These are phyloP conservation scores for Pholiota microspora DNA, from an alignment of 768 basidiomycete species.

Conservation along the genomic window DNA sequence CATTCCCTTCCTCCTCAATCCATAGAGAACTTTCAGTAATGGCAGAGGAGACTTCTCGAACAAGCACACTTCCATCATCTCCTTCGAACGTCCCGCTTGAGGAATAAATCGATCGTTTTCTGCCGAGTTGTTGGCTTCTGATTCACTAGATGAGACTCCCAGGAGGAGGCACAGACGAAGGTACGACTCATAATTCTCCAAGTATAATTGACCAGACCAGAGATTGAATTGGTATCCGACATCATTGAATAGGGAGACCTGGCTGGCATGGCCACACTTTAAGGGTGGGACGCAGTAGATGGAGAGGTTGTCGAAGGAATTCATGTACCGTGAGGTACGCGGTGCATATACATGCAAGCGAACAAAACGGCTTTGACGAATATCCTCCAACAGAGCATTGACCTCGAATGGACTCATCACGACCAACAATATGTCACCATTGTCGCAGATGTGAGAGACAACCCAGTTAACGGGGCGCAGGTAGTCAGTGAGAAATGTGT, in stretches of 20 bases:
- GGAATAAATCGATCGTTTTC: conserved; percentile 31
- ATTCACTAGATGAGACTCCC: conserved; percentile 25
- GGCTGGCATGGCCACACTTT: neutral
- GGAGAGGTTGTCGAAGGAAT: conserved; percentile 35
- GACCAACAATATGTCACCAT: conserved; percentile 22
- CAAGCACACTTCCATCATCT: conserved; percentile 16
- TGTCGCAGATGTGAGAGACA: conserved; percentile 19
- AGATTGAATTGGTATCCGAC: conserved; percentile 35
- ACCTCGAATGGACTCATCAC: conserved; percentile 40
- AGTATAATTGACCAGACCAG: conserved; percentile 44
- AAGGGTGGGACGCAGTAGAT: conserved; percentile 28
- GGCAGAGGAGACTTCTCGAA: conserved; percentile 34
- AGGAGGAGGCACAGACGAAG: conserved; percentile 32
- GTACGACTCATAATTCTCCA: conserved; percentile 31
- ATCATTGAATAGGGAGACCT: conserved; percentile 14
- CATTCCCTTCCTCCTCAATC: conserved; percentile 36
- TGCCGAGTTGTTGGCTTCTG: conserved; percentile 12
- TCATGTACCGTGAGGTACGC: conserved; percentile 29
- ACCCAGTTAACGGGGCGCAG: conserved; percentile 45
- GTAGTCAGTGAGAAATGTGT: conserved; percentile 22
- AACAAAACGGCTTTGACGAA: conserved; percentile 29
- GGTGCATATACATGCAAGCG: conserved; percentile 43
- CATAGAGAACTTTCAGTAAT: conserved; percentile 31
- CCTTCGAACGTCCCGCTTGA: conserved; percentile 14
- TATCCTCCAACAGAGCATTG: conserved; percentile 31